Evolutionary conservation across 2,329 filamentous ascomycete genomes (phyloP).

Genomic region (Nemania serpens): DNA sequence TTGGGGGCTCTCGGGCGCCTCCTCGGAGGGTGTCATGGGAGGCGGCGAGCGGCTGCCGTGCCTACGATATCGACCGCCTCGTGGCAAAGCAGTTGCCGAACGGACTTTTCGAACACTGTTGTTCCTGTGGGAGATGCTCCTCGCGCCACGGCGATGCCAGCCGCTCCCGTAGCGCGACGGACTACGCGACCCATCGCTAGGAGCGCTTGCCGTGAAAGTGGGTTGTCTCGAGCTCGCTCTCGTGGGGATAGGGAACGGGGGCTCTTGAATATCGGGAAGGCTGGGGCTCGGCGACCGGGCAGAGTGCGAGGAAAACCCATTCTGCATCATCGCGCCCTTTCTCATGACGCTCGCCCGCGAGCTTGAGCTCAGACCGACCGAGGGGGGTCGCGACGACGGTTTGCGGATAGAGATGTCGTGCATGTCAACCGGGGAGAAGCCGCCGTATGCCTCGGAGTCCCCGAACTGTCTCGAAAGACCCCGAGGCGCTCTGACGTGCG

Average conservation of each 20-base stretch:
- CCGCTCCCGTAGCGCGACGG: conserved; percentile 65
- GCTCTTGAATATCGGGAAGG: conserved; percentile 62
- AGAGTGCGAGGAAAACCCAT: conserved; percentile 72
- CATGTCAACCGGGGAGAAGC: conserved; percentile 45
- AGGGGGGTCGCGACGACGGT: conserved; percentile 39
- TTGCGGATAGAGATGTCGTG: conserved; percentile 40
- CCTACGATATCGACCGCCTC: conserved; percentile 55
- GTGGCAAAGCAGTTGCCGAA: conserved; percentile 76
- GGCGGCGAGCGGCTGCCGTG: conserved; percentile 65
- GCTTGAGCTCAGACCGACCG: conserved; percentile 45
- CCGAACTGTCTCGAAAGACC: conserved; percentile 44
- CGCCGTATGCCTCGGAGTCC: conserved; percentile 52
- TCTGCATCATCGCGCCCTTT: conserved; percentile 80
- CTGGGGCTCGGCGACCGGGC: conserved; percentile 68
- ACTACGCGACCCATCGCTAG: conserved; percentile 75
- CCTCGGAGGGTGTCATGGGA: conserved; percentile 69
- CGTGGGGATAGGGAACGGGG: conserved; percentile 91
- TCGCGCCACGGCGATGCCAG: conserved; percentile 59
- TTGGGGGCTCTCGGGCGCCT: conserved; percentile 69
- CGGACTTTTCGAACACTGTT: conserved; percentile 80
- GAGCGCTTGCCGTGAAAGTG: conserved; percentile 65
- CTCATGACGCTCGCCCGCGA: conserved; percentile 68
- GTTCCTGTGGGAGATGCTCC: conserved; percentile 55
- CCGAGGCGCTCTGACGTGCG: conserved; percentile 33
- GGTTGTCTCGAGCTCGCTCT: conserved; percentile 84